These are phyloP conservation scores for Aspergillus chevalieri DNA, from an alignment of 2,329 filamentous ascomycete species.

Conservation along the genomic window DNA sequence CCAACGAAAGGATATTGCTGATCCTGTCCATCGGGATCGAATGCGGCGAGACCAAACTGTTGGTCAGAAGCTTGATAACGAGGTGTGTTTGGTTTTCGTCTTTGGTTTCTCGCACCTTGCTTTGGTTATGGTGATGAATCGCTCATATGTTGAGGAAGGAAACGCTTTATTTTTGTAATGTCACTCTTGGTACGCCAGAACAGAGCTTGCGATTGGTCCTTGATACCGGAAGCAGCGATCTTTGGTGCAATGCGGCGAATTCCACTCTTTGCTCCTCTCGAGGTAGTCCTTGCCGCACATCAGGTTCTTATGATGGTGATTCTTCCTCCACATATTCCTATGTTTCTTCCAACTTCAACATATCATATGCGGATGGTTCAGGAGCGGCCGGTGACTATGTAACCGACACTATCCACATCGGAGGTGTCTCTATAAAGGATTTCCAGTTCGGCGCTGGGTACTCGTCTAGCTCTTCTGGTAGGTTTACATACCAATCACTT, in stretches of 20 bases:
- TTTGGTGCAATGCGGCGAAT: slow-evolving; percentile 52
- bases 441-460: slow-evolving; percentile 59
- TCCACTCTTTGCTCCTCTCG: slow-evolving; percentile 44
- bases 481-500: slow-evolving; percentile 4
- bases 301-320: slow-evolving; percentile 50
- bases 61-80: slow-evolving; percentile 48
- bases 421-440: slow-evolving; percentile 42
- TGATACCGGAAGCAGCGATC: slow-evolving; percentile 58
- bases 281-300: slow-evolving; percentile 37
- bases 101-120: neutral
- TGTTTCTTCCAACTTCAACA: slow-evolving; percentile 73
- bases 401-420: slow-evolving; percentile 61
- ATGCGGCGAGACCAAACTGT: slow-evolving; percentile 37
- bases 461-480: slow-evolving; percentile 44
- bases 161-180: slow-evolving; percentile 55
- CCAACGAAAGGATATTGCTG: slow-evolving; percentile 40
- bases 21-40: slow-evolving; percentile 44
- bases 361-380: slow-evolving; percentile 78
- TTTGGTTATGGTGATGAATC: neutral
- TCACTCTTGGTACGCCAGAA: slow-evolving; percentile 51
- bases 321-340: slow-evolving; percentile 69
- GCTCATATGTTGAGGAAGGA: slow-evolving; percentile 24
- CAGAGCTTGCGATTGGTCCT: slow-evolving; percentile 53
- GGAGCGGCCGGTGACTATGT: slow-evolving; percentile 74
- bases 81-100: slow-evolving; percentile 28